Evolutionary conservation across 2,329 filamentous ascomycete species (phyloP).

Genomic region (Fusarium pininemorale): DNA sequence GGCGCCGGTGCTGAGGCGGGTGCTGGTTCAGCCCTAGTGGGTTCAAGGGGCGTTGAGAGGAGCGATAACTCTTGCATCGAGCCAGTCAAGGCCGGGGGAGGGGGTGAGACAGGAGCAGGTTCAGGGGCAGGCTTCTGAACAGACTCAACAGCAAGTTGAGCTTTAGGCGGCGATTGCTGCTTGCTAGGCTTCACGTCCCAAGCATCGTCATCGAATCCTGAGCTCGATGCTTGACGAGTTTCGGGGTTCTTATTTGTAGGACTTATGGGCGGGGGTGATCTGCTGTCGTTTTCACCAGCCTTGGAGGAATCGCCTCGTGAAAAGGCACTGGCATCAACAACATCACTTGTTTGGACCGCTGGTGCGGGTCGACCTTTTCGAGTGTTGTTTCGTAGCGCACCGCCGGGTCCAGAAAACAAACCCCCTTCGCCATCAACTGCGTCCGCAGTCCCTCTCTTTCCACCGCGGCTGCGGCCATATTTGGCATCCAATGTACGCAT

Average conservation of each 20-base stretch:
- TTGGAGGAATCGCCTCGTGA: conserved; percentile 61
- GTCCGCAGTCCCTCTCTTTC: conserved; percentile 52
- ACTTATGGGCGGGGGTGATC: conserved; percentile 36
- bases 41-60: conserved; percentile 62
- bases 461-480: conserved; percentile 67
- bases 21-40: conserved; percentile 53
- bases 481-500: conserved; percentile 89
- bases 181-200: conserved; percentile 93
- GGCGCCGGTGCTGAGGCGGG: conserved; percentile 36
- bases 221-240: conserved; percentile 38
- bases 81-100: conserved; percentile 68
- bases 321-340: conserved; percentile 88
- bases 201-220: conserved; percentile 93
- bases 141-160: conserved; percentile 17
- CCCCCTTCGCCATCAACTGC: conserved; percentile 72
- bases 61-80: conserved; percentile 70
- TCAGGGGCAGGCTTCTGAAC: conserved; percentile 38
- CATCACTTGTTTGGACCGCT: conserved; percentile 83
- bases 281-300: conserved; percentile 33
- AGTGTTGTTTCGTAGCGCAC: conserved; percentile 91
- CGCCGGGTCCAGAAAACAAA: conserved; percentile 93
- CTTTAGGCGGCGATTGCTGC: conserved; percentile 50
- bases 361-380: conserved; percentile 90
- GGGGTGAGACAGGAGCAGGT: conserved; percentile 28
- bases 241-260: conserved; percentile 46